These are phyloP conservation scores for Fusarium cicatricum DNA, from an alignment of 2,329 filamentous ascomycete genomes.

Conservation along the genomic window DNA sequence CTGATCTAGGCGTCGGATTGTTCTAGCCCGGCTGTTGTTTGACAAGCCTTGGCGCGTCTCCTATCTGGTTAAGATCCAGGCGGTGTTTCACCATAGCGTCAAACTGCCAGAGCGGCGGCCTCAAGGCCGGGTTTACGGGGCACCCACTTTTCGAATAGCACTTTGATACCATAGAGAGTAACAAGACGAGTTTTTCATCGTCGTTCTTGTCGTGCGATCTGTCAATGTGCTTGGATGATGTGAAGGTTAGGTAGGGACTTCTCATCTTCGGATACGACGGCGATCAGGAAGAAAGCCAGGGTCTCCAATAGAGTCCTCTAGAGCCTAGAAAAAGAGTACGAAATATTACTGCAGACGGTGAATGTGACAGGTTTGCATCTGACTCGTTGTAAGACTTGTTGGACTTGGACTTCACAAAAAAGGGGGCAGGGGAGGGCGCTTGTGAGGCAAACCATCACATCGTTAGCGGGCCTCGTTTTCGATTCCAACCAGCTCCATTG, in stretches of 20 bases:
- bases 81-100: constrained; percentile 33
- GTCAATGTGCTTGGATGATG: background rate
- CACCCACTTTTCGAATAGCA: constrained; percentile 13
- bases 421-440: constrained; percentile 3
- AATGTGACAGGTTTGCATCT: constrained; percentile 2
- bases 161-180: constrained; percentile 20
- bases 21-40: constrained; percentile 25
- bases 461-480: constrained; percentile 7
- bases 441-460: constrained; percentile 21
- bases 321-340: background rate
- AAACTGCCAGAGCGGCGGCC: constrained; percentile 9
- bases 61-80: constrained; percentile 19
- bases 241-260: background rate
- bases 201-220: background rate
- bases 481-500: background rate
- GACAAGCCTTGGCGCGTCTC: constrained; percentile 22
- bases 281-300: no score
- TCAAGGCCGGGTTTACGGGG: constrained; percentile 2
- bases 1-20: constrained; percentile 3
- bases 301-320: no score
- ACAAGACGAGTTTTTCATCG: background rate
- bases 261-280: background rate
- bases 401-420: background rate
- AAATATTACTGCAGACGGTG: background rate
- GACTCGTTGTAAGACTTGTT: constrained; percentile 5